Evolutionary conservation across 305 asterid species (phyloP), one percentile per base, ranked within the genome.

Genomic region (Euphrasia arctica): DNA sequence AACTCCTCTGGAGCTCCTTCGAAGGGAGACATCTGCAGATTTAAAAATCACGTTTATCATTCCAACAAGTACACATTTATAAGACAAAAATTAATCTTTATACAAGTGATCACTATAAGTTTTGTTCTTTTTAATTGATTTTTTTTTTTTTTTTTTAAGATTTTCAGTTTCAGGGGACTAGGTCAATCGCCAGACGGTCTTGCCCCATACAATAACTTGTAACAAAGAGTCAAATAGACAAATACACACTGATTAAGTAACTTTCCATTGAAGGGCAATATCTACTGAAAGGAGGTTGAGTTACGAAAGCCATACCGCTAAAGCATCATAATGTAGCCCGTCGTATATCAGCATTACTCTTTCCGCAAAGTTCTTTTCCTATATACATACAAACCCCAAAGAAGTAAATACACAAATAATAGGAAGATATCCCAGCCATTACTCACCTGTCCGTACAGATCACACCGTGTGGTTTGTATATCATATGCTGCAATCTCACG

Each of bases 401-500:
- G 56, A 62, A 68, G 7, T 60, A 58, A 51, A 51, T 15, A 55
- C 47, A 62, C 43, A 66, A 70, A 58, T 49, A 42, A 58, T 14
- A 56, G 22, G n/a, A 48, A 67, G 45, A 58, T 57, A 59, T 55
- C 52, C 65, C 32, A 31, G 14, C 54, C 54, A 18, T 52, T 2
- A 55, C 81, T 66, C 67, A 85, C 98, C 91, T 92, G 96, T 55
- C 99, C 99, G 68, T 93, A 93, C 78, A 93, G 47, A 79, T 90
- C 97, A 79, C 99, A 93, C 70, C 99, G 83, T 9, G 88, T 74
- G 68, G 94, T 93, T 72, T 93, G 99, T 63, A 90, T 93, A 76
- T 90, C 99, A 68, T 88, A 93, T 52, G 97, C 99, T 45, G 95
- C 96, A 63, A 93, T 88, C 85, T 93, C 99, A 54, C 90, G 87